Conservation (phyloP, 805 yeast species). For the Candida piceae region DNA sequence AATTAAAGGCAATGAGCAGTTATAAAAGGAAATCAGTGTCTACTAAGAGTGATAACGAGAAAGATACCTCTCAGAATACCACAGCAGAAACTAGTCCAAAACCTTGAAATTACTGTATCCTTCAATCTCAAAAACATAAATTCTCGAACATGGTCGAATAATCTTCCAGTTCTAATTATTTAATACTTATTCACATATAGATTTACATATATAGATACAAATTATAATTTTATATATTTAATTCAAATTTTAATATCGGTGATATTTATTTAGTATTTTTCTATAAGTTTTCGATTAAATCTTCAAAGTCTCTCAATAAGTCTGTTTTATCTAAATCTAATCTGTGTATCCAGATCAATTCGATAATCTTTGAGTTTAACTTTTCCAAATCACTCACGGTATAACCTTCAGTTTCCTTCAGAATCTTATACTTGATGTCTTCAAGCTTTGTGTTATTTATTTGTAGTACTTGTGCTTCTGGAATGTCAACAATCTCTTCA, state of each 20-base stretch:
- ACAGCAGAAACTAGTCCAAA: no score
- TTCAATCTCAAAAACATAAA: no score
- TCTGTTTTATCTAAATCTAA: conserved; percentile 38
- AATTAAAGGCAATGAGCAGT: background rate
- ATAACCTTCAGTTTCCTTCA: conserved; percentile 33
- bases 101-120: no score
- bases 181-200: no score
- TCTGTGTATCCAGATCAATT: conserved; percentile 67
- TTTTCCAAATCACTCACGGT: conserved; percentile 56
- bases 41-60: background rate
- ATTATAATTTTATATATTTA: no score
- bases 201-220: no score
- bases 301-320: conserved; percentile 31
- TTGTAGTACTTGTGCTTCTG: conserved; percentile 20
- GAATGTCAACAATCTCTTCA: conserved; percentile 15
- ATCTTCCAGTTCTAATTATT: no score
- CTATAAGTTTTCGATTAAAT: conserved; percentile 13
- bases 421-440: conserved; percentile 29
- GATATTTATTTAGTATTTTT: no score
- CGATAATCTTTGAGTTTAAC: conserved; percentile 64
- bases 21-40: background rate
- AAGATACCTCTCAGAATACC: no score
- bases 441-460: conserved; percentile 31
- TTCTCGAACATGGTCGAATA: no score
- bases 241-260: no score